Evolutionary conservation across 2,329 filamentous ascomycete species (phyloP), one percentile per base, ranked within the genome.

Genomic region (Ophiostoma tasmaniense): DNA sequence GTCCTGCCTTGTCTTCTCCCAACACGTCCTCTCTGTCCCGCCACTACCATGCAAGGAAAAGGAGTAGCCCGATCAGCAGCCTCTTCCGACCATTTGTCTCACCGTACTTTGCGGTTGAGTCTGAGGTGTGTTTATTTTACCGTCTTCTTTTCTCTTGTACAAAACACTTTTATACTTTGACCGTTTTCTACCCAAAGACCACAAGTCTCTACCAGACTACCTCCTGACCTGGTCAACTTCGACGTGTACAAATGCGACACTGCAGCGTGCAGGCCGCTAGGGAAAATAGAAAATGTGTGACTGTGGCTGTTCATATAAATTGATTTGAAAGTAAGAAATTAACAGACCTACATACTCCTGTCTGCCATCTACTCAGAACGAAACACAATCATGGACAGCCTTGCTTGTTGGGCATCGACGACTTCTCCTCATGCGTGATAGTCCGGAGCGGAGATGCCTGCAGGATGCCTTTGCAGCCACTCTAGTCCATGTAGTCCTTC

Each of bases 171-270:
- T 1, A 10, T 55, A n/a, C 22, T 3, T 25, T 25, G 11, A 25
- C 50, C 25, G 8, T 8, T 13, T 22, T 55, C 50, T 55, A 13
- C 22, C 4, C 50, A n/a, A n/a, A n/a, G n/a, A n/a, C n/a, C n/a
- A 13, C 50, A 10, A 8, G 3, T 13, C 50, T 55, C 20, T 55
- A 14, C 50, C 22, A 39, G 0, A 13, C 50, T 25, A 8, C 28
- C 22, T n/a, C 50, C 22, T 25, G 22, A 55, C n/a, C 50, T 22
- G 45, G 20, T 22, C 22, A 22, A 30, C 25, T 25, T 30, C 55
- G 55, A 59, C 55, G 55, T 59, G 55, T 59, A 59, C 55, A 59
- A 59, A 59, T 59, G 25, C 55, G 55, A 59, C 55, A 59, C 55
- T 42, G 39, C 39, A 20, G 17, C 42, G 39, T 59, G 55, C 55